phyloP scores from a whole-genome alignment of 2,329 filamentous ascomycete genomes.

The Chaetomium sp. region DNA sequence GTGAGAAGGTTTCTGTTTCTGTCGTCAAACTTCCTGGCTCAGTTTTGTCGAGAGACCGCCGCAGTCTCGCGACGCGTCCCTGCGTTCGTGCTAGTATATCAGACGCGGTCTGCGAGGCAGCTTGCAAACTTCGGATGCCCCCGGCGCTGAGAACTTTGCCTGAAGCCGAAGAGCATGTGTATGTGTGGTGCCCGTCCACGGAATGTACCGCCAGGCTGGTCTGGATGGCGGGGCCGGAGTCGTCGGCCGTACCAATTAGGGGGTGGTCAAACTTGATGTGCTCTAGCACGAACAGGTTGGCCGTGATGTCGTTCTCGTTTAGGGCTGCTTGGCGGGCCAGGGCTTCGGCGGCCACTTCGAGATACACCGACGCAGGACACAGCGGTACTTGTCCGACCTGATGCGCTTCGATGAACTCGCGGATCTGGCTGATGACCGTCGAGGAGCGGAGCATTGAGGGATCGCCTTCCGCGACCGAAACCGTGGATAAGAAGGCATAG shows the following conservation, averaged over 20 bases:
- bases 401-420: neutral
- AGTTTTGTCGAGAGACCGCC: neutral
- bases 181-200: neutral
- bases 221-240: neutral
- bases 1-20: neutral
- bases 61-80: neutral
- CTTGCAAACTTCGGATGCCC: neutral
- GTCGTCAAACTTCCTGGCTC: neutral
- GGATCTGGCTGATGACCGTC: neutral
- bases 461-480: neutral
- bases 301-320: neutral
- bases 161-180: neutral
- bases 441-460: neutral
- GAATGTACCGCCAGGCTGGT: neutral
- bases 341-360: neutral
- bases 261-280: neutral
- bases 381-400: neutral
- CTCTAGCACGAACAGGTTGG: neutral
- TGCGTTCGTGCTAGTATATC: neutral
- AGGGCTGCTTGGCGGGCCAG: neutral
- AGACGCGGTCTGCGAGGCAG: neutral
- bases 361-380: neutral
- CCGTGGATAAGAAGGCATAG: neutral
- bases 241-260: neutral
- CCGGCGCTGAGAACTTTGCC: neutral